Conservation (phyloP, 495 filamentous ascomycete species). For the Penicillium roqueforti region DNA sequence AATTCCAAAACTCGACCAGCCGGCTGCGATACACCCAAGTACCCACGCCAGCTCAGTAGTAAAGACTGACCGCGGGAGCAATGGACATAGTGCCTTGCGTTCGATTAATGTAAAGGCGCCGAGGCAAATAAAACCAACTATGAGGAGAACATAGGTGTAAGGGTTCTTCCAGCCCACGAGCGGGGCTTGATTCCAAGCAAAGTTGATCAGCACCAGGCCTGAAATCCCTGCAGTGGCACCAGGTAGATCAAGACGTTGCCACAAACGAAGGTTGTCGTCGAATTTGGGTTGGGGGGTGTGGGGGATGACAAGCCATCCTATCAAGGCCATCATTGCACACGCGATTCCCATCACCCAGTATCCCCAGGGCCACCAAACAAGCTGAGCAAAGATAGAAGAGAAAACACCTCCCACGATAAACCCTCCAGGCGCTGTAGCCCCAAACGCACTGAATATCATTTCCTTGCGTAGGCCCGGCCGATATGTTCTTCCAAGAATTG, state of each 20-base stretch:
- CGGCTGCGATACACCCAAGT: conserved; percentile 50
- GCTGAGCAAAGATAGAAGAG: conserved; percentile 41
- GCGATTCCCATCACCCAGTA: conserved; percentile 50
- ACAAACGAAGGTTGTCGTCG: conserved; percentile 1
- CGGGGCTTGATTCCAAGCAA: conserved; percentile 59
- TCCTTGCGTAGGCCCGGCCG: conserved; percentile 48
- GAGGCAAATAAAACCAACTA: conserved; percentile 49
- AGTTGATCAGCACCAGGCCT: conserved; percentile 56
- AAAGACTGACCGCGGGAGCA: conserved; percentile 52
- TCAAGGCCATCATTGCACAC: conserved; percentile 26
- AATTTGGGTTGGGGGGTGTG: not conserved
- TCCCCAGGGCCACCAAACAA: conserved; percentile 55
- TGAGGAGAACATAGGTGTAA: conserved; percentile 51
- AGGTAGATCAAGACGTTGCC: conserved; percentile 10
- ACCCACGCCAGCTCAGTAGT: conserved; percentile 48
- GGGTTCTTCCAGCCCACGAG: conserved; percentile 54
- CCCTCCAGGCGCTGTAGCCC: conserved; percentile 52
- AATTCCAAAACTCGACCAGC: conserved; percentile 55
- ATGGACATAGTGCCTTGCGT: conserved; percentile 39
- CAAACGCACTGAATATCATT: conserved; percentile 57
- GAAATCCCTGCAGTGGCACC: conserved; percentile 52
- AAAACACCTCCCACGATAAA: conserved; percentile 48
- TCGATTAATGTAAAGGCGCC: conserved; percentile 52
- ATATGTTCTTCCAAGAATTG: conserved; percentile 16
- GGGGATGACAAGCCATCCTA: conserved; percentile 51